Evolutionary conservation across 2,329 filamentous ascomycete genomes (phyloP).

Genomic region (Dendryphion nanum): DNA sequence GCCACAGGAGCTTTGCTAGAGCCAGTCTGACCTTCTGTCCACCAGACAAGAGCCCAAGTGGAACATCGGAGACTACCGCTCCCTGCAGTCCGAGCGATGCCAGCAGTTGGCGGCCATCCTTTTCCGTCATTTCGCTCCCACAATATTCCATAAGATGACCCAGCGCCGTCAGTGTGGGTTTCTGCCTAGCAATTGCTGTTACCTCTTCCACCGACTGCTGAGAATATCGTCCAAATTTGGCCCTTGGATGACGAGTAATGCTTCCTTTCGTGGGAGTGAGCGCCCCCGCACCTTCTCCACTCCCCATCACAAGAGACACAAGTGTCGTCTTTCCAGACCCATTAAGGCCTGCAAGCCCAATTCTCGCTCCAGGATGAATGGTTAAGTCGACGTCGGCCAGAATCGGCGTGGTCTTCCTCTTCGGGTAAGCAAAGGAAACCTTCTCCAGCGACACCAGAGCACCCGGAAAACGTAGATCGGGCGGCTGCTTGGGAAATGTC

Average conservation of each 20-base stretch:
- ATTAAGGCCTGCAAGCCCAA: constrained; percentile 77
- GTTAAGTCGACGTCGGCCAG: constrained; percentile 66
- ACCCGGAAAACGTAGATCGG: constrained; percentile 72
- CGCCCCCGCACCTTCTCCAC: constrained; percentile 20
- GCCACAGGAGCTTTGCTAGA: constrained; percentile 67
- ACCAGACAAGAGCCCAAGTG: constrained; percentile 71
- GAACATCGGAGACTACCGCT: constrained; percentile 69
- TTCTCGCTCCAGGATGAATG: constrained; percentile 69
- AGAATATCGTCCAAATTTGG: constrained; percentile 73
- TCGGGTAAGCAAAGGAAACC: constrained; percentile 63
- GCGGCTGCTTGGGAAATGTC: constrained; percentile 59
- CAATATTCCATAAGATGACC: constrained; percentile 59
- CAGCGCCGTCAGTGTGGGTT: constrained; percentile 62
- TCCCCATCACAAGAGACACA: constrained; percentile 66
- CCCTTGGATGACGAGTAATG: constrained; percentile 64
- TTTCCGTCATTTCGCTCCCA: constrained; percentile 58
- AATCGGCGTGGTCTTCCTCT: constrained; percentile 42
- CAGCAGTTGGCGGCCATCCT: constrained; percentile 65
- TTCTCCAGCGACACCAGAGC: constrained; percentile 71
- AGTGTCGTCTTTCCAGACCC: constrained; percentile 81
- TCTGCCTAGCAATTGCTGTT: constrained; percentile 53
- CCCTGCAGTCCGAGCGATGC: constrained; percentile 69
- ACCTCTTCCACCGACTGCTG: constrained; percentile 75
- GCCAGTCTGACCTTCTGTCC: constrained; percentile 69
- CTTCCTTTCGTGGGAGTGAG: constrained; percentile 60